Base-by-base conservation (phyloP, 1,284 basidiomycete genomes). In the Ganoderma sp. region DNA sequence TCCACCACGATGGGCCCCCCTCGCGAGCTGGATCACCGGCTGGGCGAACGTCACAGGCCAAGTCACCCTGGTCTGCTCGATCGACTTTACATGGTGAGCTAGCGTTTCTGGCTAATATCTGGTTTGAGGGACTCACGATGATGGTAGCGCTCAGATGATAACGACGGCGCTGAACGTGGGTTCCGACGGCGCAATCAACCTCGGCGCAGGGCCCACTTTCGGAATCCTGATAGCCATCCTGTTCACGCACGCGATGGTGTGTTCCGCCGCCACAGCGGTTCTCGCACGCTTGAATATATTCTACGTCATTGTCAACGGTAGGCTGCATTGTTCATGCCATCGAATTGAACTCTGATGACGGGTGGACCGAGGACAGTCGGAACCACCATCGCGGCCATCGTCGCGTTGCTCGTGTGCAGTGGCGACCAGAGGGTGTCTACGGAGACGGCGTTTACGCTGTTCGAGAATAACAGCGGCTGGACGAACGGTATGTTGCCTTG, bases 131-230 rank as follows among this genome's bases (percentile, higher is more conserved):
- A n/a, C n/a, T n/a, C n/a, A n/a, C n/a, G n/a, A n/a, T n/a, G n/a
- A n/a, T n/a, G n/a, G n/a, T n/a, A n/a, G n/a, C 56, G 90, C 91
- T 3, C 87, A 91, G 76, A 92, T 92, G 91, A 91, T 93, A 67
- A 85, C 89, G 4, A 90, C 90, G 2, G 90, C 89, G 0, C 84
- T 91, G 42, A 82, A 87, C 6, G 89, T 93, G 0, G 81, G 81
- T 28, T 85, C 88, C 3, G 80, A 89, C 70, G 88, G 88, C 10
- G 75, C 80, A 6, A 79, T 83, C 28, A 79, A 83, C 43, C 76
- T 89, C n/a, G 83, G 85, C 58, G 72, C 83, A n/a, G 89, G 88
- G 0, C 83, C 88, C 2, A 91, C 90, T 1, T 90, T 85, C 72
- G 91, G 89, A 7, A 90, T 92, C 65, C 78, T 91, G 8, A 74